These are phyloP conservation scores for Cutaneotrichosporon curvatum DNA, from an alignment of 1,284 basidiomycete genomes.

Conservation along the genomic window DNA sequence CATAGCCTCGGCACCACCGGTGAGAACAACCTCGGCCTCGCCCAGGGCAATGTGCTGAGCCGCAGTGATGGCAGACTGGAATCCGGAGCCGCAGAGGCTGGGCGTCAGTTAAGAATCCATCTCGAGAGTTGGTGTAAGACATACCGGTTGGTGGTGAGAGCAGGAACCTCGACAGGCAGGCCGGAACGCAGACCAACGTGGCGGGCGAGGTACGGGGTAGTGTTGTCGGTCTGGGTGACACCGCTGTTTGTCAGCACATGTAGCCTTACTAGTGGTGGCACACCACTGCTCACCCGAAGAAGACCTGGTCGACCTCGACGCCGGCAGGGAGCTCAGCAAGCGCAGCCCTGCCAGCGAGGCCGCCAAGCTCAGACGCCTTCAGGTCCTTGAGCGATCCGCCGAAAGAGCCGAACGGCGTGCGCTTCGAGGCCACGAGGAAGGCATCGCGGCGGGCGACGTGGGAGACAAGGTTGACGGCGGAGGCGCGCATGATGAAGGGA, in stretches of 20 bases:
- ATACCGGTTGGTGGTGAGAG: conserved; percentile 51
- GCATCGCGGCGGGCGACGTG: conserved; percentile 24
- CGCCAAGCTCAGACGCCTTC: conserved; percentile 50
- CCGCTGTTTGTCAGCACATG: conserved; percentile 34
- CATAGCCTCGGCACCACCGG: conserved; percentile 54
- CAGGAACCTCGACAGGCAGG: conserved; percentile 50
- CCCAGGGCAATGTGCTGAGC: conserved; percentile 52
- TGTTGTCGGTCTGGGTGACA: conserved; percentile 48
- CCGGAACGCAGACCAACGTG: conserved; percentile 53
- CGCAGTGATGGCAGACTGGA: conserved; percentile 52
- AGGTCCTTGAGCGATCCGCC: conserved; percentile 50
- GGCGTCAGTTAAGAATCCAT: background rate
- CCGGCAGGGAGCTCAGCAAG: conserved; percentile 48
- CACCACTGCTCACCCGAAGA: conserved; percentile 48
- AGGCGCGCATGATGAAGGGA: conserved; percentile 9
- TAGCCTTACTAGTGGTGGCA: background rate
- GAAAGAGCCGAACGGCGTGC: conserved; percentile 54
- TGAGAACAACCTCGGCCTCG: conserved; percentile 51
- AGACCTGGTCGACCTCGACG: conserved; percentile 49
- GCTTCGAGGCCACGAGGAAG: conserved; percentile 42
- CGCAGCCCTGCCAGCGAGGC: conserved; percentile 51
- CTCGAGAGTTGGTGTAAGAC: conserved; percentile 8
- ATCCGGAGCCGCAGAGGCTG: conserved; percentile 53
- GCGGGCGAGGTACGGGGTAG: conserved; percentile 52
- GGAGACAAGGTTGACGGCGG: conserved; percentile 7